Conservation (phyloP, 331 rosid genomes). For the Acacia pycnantha region DNA sequence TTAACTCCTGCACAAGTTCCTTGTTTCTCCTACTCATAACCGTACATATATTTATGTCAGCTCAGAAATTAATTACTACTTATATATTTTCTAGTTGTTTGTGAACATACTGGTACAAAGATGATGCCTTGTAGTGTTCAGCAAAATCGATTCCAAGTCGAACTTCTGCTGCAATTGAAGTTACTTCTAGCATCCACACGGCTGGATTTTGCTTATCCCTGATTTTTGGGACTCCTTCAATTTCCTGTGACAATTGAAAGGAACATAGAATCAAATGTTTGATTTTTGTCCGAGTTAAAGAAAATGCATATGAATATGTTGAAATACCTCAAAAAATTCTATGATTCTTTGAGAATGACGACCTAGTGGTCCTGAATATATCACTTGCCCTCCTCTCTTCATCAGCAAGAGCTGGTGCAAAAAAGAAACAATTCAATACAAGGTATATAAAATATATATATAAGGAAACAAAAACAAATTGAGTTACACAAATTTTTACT, state of each 20-base stretch:
- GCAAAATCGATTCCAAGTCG: slow-evolving; percentile 78
- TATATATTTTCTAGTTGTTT: neutral
- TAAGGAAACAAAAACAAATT: neutral
- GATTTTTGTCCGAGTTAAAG: neutral
- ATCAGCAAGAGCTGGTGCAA: slow-evolving; percentile 56
- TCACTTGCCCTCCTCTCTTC: slow-evolving; percentile 98
- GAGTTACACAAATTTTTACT: too few relatives aligned
- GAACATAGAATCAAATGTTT: slow-evolving; percentile 12
- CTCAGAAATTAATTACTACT: neutral
- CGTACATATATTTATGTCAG: neutral
- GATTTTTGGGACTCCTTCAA: slow-evolving; percentile 67
- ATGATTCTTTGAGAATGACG: slow-evolving; percentile 67
- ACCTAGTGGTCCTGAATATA: slow-evolving; percentile 88
- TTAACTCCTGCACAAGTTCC: slow-evolving; percentile 58
- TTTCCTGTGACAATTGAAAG: slow-evolving; percentile 39
- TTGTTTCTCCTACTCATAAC: slow-evolving; percentile 61
- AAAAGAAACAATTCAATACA: neutral
- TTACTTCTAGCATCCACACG: slow-evolving; percentile 94
- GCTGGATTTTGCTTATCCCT: slow-evolving; percentile 86
- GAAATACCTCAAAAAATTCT: slow-evolving; percentile 78
- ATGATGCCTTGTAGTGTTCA: slow-evolving; percentile 68
- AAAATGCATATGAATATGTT: neutral
- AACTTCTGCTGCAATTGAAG: slow-evolving; percentile 77
- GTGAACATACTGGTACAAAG: slow-evolving; percentile 64
- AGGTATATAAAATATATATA: neutral